Conservation (phyloP, 176 grass and related monocot genomes). For the Raddia distichophylla region DNA sequence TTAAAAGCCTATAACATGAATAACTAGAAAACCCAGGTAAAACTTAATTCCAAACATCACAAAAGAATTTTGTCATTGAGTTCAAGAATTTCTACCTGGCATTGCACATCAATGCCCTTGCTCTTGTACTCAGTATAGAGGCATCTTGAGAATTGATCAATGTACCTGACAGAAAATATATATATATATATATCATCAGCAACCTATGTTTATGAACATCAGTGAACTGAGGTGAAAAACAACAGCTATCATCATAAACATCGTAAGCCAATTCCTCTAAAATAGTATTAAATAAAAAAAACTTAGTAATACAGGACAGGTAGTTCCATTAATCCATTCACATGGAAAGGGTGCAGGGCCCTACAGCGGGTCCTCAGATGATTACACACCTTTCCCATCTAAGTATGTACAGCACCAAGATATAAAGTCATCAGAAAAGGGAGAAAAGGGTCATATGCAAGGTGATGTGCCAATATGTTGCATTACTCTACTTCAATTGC, state of each 20-base stretch:
- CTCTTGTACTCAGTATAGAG: slow-evolving; percentile 88
- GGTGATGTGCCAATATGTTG: neutral
- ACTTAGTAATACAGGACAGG: neutral
- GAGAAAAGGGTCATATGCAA: neutral
- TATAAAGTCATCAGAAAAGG: neutral
- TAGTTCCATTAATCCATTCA: slow-evolving; percentile 1
- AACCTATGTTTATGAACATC: neutral
- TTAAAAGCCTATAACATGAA: neutral
- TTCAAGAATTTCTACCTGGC: slow-evolving; percentile 57
- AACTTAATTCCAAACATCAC: neutral
- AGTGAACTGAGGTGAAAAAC: neutral
- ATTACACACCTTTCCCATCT: neutral
- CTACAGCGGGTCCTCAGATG: neutral
- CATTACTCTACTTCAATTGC: neutral
- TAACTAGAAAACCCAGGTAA: neutral
- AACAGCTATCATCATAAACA: neutral
- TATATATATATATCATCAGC: neutral
- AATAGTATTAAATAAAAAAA: neutral
- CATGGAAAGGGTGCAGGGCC: neutral
- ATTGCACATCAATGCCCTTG: slow-evolving; percentile 97
- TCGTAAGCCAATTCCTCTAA: neutral
- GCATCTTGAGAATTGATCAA: slow-evolving; percentile 90
- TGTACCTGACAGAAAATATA: slow-evolving; percentile 54
- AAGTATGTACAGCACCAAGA: neutral
- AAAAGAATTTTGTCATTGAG: neutral